Conservation (phyloP, 2,329 filamentous ascomycete genomes). For the Verticillium alfalfae region DNA sequence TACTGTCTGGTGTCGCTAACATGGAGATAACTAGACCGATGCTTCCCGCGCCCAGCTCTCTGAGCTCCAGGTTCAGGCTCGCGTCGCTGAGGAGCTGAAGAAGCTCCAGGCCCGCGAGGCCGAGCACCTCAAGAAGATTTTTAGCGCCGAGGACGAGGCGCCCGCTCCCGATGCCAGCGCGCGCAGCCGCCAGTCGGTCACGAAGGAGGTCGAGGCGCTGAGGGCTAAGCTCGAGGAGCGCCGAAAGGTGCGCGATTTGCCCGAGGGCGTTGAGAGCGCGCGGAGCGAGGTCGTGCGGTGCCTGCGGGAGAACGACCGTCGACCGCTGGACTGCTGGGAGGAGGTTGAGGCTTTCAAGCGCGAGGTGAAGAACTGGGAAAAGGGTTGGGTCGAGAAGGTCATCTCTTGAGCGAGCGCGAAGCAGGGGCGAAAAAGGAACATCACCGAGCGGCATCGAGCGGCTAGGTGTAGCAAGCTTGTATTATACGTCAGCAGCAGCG, state of each 20-base stretch:
- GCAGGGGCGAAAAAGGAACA: background rate
- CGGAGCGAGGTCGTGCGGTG: constrained; percentile 74
- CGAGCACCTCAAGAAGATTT: constrained; percentile 62
- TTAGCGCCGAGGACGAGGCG: constrained; percentile 52
- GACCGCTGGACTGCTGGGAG: constrained; percentile 89
- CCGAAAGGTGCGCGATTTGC: constrained; percentile 62
- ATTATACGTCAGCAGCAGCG: constrained; percentile 4
- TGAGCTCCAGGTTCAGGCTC: constrained; percentile 83
- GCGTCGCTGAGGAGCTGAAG: constrained; percentile 80
- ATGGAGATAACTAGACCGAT: constrained; percentile 63
- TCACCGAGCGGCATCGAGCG: background rate
- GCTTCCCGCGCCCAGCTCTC: constrained; percentile 75
- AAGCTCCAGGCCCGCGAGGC: constrained; percentile 68
- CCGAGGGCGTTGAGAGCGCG: constrained; percentile 67
- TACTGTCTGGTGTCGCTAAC: constrained; percentile 1
- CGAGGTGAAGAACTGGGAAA: constrained; percentile 82
- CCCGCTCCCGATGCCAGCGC: constrained; percentile 20
- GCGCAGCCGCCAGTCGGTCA: constrained; percentile 41
- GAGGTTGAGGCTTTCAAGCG: constrained; percentile 88
- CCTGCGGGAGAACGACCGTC: constrained; percentile 75
- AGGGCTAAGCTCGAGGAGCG: constrained; percentile 54
- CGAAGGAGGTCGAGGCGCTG: constrained; percentile 55
- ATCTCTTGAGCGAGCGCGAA: constrained; percentile 33
- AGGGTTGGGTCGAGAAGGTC: constrained; percentile 80
- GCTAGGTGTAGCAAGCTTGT: background rate